Conservation (phyloP, 2,329 filamentous ascomycete species). For the Arachnomyces sp. region DNA sequence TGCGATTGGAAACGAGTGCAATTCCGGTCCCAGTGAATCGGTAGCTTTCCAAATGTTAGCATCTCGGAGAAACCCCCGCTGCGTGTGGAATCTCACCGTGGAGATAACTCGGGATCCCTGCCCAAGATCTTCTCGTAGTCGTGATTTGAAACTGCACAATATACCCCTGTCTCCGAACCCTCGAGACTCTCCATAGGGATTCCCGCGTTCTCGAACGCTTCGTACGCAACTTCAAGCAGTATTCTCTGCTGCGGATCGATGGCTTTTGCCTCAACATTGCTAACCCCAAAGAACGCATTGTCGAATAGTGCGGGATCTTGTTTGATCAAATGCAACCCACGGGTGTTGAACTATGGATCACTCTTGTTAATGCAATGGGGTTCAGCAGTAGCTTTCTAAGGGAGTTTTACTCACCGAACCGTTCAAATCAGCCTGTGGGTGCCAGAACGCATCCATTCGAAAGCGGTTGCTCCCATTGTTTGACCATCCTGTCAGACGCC, state of each 20-base stretch:
- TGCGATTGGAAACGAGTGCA: conserved; percentile 19
- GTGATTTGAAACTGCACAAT: conserved; percentile 4
- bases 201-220: conserved; percentile 19
- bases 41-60: no score
- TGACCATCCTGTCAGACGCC: not conserved
- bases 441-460: conserved; percentile 11
- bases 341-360: no score
- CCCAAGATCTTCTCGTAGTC: conserved; percentile 9
- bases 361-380: no score
- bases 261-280: not conserved
- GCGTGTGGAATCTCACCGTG: no score
- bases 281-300: conserved; percentile 1
- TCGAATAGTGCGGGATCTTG: conserved; percentile 1
- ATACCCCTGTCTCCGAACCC: conserved; percentile 5
- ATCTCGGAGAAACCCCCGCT: no score
- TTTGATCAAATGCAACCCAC: conserved; percentile 1
- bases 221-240: conserved; percentile 16
- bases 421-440: conserved; percentile 29
- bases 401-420: conserved; percentile 16
- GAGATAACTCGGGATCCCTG: conserved; percentile 12
- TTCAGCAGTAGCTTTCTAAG: no score
- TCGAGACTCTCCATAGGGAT: conserved; percentile 2
- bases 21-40: conserved; percentile 14
- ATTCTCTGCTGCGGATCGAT: conserved; percentile 18
- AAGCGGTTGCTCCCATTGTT: not conserved